Evolutionary conservation across 78 protist genomes (phyloP), one percentile per base, ranked within the genome.

Genomic region (Dictyostelium firmibasis): DNA sequence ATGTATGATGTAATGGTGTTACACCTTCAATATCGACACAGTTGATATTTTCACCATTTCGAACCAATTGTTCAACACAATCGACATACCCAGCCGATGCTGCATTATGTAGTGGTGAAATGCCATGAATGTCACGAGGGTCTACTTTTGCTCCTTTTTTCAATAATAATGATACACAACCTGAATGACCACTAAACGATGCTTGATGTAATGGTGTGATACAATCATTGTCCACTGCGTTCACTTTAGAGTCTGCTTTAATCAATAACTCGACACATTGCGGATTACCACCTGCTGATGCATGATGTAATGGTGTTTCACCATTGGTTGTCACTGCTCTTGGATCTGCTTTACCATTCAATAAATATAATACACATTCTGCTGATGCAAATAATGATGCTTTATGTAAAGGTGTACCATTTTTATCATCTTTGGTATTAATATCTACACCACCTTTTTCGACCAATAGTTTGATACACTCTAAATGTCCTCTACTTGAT

Each of bases 121-220:
- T 88, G 33, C 97, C 89, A 74, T 94, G 92, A 35, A 94, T 70
- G 72, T 94, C 97, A 70, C 93, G 83, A 47, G 91, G 97, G 29
- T 94, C 94, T 3, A 86, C 94, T 20, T 94, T 88, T 60, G 97
- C 97, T 3, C 94, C 94, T n/a, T 94, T 86, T 77, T 75, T 92
- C 33, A 92, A 69, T 50, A 92, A 57, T 72, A 84, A 69, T 62
- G 86, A 79, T 33, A 92, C 86, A 85, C 91, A 84, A 44, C 38
- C 13, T 69, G 92, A 57, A 69, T 92, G 76, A 31, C 96, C 96
- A 79, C 92, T 92, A 69, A 85, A 92, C 72, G 96, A 53, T 74
- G 96, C 96, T 92, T 85, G 91, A 85, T 92, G 96, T 67, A 92
- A 83, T 83, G 96, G 96, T 77, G 96, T 92, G 5, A 85, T 85